Percentiles rank a stretch among this genome's conserved stretches.
These are phyloP conservation scores for Epichloe gansuensis DNA, from an alignment of 2,329 filamentous ascomycete genomes.

Conservation along the genomic window DNA sequence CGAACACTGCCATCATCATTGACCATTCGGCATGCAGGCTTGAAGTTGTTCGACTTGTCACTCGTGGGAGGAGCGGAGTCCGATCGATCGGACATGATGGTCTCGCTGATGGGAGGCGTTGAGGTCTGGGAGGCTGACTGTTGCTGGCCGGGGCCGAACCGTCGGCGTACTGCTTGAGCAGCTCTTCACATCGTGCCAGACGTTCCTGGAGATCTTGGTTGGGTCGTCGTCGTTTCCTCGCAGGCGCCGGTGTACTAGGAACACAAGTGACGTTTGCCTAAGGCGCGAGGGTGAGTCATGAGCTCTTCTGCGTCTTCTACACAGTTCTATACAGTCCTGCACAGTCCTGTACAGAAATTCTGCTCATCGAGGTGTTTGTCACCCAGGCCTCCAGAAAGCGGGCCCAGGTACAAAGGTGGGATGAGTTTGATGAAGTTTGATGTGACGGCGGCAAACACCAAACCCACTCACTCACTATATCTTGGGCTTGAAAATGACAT, in stretches of 20 bases:
- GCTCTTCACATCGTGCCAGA: constrained; percentile 44
- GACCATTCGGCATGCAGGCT: constrained; percentile 39
- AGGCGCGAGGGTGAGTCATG: constrained; percentile 8
- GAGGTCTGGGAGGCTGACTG: constrained; percentile 8
- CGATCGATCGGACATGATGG: constrained; percentile 14
- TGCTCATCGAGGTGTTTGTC: background rate
- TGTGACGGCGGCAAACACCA: background rate
- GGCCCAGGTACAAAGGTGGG: background rate
- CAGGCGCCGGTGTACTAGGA: constrained; percentile 47
- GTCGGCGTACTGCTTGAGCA: constrained; percentile 44
- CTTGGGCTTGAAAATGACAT: constrained; percentile 9
- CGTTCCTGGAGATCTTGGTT: constrained; percentile 52
- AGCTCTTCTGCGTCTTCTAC: background rate
- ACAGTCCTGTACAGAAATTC: background rate
- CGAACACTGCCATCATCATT: constrained; percentile 41
- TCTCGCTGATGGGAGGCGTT: constrained; percentile 6
- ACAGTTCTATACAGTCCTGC: background rate
- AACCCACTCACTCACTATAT: background rate
- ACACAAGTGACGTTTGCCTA: constrained; percentile 48
- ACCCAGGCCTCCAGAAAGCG: constrained; percentile 1
- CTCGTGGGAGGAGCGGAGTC: constrained; percentile 16
- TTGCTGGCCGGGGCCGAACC: constrained; percentile 16
- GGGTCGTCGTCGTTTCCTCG: constrained; percentile 45
- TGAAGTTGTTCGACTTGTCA: constrained; percentile 25
- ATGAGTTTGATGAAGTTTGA: background rate